Conservation (phyloP, 805 yeast species). For the Torulaspora maleeae region DNA sequence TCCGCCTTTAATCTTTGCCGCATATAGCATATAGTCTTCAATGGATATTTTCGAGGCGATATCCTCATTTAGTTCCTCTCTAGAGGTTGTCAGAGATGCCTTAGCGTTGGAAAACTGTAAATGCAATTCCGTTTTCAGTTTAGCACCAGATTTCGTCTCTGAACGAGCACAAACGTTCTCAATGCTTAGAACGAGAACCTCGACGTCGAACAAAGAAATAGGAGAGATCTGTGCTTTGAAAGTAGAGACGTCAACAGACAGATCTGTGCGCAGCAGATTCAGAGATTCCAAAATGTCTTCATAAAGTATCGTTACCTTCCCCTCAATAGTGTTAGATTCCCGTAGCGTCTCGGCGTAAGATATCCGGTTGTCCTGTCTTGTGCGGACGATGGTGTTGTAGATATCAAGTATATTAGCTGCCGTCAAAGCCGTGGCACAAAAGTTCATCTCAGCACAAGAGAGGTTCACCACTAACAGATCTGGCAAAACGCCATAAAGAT, state of each 20-base stretch:
- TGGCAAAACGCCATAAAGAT: conserved; percentile 40
- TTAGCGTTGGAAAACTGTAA: conserved; percentile 58
- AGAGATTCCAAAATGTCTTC: conserved; percentile 31
- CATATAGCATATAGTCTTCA: conserved; percentile 50
- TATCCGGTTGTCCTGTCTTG: conserved; percentile 64
- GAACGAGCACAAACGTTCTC: conserved; percentile 51
- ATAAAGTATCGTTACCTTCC: conserved; percentile 23
- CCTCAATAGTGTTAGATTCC: conserved; percentile 44
- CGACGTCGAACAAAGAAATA: conserved; percentile 70
- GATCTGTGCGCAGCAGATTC: conserved; percentile 53
- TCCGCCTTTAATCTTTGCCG: conserved; percentile 68
- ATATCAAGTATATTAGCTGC: conserved; percentile 81
- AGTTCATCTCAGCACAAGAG: conserved; percentile 47
- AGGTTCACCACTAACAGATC: conserved; percentile 58
- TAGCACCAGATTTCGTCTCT: conserved; percentile 38
- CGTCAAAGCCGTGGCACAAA: conserved; percentile 76
- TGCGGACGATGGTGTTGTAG: conserved; percentile 60
- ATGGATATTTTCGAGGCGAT: conserved; percentile 44
- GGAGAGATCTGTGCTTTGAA: conserved; percentile 72
- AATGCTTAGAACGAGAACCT: conserved; percentile 60
- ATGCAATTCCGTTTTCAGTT: conserved; percentile 50
- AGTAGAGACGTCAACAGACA: conserved; percentile 56
- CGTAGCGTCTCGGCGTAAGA: conserved; percentile 72
- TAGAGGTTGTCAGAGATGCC: conserved; percentile 62
- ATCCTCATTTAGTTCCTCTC: conserved; percentile 47